Percentiles rank a stretch among this genome's conserved stretches.
Evolutionary conservation across 106 monocot genomes (phyloP).

Genomic region (Apostasia shenzhenica): DNA sequence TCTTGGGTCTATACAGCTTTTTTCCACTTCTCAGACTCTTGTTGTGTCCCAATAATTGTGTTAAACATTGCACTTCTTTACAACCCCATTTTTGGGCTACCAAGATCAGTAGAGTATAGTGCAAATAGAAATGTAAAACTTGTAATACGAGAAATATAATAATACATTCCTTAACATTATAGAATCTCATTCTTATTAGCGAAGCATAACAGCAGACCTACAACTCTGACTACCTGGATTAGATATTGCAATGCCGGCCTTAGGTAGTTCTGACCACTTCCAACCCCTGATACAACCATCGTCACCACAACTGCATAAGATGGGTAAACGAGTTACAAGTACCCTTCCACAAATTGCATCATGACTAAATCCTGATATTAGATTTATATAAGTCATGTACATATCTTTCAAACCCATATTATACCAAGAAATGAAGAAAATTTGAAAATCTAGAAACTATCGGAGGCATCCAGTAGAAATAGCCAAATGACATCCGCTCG

Average conservation of each 20-base stretch:
- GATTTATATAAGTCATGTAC: neutral
- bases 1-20: conserved; percentile 66
- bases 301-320: conserved; percentile 78
- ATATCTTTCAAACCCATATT: too few species aligned
- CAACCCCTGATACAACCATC: conserved; percentile 84
- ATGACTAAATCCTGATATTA: neutral
- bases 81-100: conserved; percentile 73
- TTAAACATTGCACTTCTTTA: conserved; percentile 75
- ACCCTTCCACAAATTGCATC: neutral
- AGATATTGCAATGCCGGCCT: conserved; percentile 14
- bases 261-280: conserved; percentile 62
- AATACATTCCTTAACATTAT: too few species aligned
- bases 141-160: too few species aligned
- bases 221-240: conserved; percentile 27
- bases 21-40: conserved; percentile 88
- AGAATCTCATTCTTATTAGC: too few species aligned
- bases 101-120: conserved; percentile 22
- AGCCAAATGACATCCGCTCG: too few species aligned
- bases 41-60: conserved; percentile 53
- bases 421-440: too few species aligned
- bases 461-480: too few species aligned
- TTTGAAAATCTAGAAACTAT: neutral
- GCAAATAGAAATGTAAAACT: too few species aligned
- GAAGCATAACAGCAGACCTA: too few species aligned
- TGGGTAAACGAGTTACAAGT: neutral